Evolutionary conservation across 2,329 filamentous ascomycete species (phyloP), one percentile per base, ranked within the genome.

Genomic region (Lecanicillium sp.): DNA sequence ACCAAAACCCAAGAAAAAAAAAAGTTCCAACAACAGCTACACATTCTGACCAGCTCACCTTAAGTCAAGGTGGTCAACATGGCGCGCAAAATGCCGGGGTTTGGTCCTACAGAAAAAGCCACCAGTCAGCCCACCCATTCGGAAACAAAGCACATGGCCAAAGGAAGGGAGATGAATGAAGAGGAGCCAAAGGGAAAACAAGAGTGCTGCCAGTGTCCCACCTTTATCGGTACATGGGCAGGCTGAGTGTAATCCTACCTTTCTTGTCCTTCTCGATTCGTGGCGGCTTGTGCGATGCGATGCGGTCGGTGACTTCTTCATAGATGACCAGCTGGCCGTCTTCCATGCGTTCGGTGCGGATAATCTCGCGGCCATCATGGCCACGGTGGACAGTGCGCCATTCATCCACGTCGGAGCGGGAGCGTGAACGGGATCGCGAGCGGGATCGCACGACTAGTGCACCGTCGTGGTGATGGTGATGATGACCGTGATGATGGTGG

Each of bases 211-310:
- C 5, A 31, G 19, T 30, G 51, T 59, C 70, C 59, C 64, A 71
- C 68, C 67, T 71, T 70, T 64, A 73, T 63, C 68, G 75, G 63
- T 78, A 73, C 67, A 80, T 78, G 55, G 83, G 84, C 63, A 85
- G 75, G 68, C 83, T 85, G 67, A 89, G 80, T 70, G 80, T 78
- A 78, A 92, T 80, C 84, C 82, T 92, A 94, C 89, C 88, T 88
- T 85, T 92, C 71, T 83, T 83, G 67, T 95, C 87, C 71, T 84
- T 87, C 65, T 87, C 84, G 52, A 95, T 78, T 51, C 83, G 71
- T 46, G 84, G 68, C 38, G 75, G 75, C 56, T 66, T 72, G 53
- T 64, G 64, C 51, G 73, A 70, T 47, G 72, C 66, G 37, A 75
- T 58, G 52, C 62, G 67, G 59, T 79, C 73, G 47, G 79, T 59